Conservation (phyloP, 331 rosid species). For the Rosa hybrid region DNA sequence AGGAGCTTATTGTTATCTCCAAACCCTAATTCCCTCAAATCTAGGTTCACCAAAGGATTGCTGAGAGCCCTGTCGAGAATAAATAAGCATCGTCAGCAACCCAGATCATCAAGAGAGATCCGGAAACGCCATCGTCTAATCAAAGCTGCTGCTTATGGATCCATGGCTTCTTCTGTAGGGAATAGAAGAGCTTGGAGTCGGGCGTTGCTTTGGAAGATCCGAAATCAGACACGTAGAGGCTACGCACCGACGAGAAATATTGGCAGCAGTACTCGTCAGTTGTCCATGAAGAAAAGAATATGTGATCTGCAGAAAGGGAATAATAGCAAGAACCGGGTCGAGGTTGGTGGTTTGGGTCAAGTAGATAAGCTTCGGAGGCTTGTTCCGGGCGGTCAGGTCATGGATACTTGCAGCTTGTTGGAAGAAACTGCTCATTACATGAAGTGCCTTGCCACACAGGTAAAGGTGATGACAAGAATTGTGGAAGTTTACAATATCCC, state of each 20-base stretch:
- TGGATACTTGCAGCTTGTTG: slow-evolving; percentile 38
- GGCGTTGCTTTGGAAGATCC: slow-evolving; percentile 33
- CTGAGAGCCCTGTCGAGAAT: slow-evolving; percentile 29
- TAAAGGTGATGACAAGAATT: slow-evolving; percentile 39
- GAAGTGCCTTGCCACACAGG: slow-evolving; percentile 45
- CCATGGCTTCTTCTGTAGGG: slow-evolving; percentile 44
- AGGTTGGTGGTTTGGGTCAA: not conserved
- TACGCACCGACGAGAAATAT: not conserved
- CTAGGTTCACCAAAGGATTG: slow-evolving; percentile 27
- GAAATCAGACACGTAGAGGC: not conserved
- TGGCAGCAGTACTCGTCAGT: not conserved
- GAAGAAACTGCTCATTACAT: slow-evolving; percentile 42
- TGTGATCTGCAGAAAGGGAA: not conserved
- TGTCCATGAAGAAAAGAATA: slow-evolving; percentile 6
- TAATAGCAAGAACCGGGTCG: not conserved
- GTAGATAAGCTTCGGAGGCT: slow-evolving; percentile 28
- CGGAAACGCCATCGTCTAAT: slow-evolving; percentile 11
- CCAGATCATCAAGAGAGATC: slow-evolving; percentile 29
- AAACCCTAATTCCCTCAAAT: slow-evolving; percentile 27
- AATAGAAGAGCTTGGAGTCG: slow-evolving; percentile 35
- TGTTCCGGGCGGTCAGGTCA: slow-evolving; percentile 39
- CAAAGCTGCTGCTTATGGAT: slow-evolving; percentile 33
- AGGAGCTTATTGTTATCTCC: not conserved
- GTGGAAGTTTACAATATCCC: slow-evolving; percentile 14
- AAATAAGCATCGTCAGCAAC: slow-evolving; percentile 6